Percentiles rank a stretch among this genome's conserved stretches.
Conservation (phyloP, 495 filamentous ascomycete species). For the Saxophila tyrrhenica region DNA sequence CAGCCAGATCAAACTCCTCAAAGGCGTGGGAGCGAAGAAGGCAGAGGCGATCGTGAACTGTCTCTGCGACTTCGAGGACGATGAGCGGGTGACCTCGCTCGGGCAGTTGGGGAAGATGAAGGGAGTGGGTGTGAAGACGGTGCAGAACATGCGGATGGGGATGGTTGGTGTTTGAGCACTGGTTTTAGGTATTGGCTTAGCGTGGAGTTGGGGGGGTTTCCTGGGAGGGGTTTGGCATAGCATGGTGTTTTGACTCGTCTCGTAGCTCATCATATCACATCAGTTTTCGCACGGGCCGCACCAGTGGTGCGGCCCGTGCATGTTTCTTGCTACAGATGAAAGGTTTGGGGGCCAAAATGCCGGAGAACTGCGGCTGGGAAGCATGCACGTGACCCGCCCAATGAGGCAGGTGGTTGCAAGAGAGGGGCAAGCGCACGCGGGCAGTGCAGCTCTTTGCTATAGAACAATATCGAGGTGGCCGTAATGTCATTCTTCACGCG, state of each 20-base stretch:
- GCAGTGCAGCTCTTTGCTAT: no score
- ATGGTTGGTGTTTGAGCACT: constrained; percentile 4
- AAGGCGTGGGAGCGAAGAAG: constrained; percentile 56
- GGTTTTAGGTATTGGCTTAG: constrained; percentile 7
- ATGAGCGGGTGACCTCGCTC: constrained; percentile 35
- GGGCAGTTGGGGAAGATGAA: constrained; percentile 43
- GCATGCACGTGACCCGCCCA: no score
- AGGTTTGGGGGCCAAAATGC: no score
- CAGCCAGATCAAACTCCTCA: constrained; percentile 52
- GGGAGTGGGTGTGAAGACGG: constrained; percentile 46
- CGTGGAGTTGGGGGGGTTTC: neutral
- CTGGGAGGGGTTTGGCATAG: neutral
- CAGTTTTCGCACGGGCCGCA: no score
- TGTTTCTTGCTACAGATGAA: neutral
- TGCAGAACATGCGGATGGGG: constrained; percentile 40
- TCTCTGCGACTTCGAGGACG: constrained; percentile 38
- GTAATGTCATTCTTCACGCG: no score
- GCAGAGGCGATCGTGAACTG: constrained; percentile 51
- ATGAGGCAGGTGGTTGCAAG: no score
- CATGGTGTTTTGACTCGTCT: neutral
- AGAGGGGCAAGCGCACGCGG: no score
- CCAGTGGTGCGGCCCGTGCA: no score
- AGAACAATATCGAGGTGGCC: no score
- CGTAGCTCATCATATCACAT: no score
- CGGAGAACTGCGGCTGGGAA: no score